Conservation (phyloP, 2,329 filamentous ascomycete genomes). For the Colletotrichum sp. region DNA sequence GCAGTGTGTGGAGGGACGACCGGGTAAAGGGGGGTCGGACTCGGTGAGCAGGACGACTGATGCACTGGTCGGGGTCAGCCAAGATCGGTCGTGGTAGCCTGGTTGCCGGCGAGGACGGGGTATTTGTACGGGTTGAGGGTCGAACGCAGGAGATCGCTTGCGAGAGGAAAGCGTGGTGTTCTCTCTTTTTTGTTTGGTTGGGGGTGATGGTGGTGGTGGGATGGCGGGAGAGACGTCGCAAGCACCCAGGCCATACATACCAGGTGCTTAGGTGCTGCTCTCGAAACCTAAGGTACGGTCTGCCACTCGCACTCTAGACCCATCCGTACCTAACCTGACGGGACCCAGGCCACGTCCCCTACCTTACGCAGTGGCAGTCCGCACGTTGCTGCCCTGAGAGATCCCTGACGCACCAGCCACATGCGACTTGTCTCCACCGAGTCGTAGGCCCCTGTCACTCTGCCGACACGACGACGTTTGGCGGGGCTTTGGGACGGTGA, state of each 20-base stretch:
- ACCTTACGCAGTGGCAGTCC: not conserved
- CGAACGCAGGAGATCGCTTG: not conserved
- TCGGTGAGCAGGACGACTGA: not conserved
- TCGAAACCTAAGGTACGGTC: not conserved
- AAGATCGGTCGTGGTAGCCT: not conserved
- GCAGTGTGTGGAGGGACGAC: slow-evolving; percentile 10
- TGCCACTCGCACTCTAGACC: too few species aligned
- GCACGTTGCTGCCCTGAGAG: slow-evolving; percentile 4
- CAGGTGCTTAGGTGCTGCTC: not conserved
- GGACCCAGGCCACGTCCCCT: not conserved
- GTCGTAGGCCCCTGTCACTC: slow-evolving; percentile 13
- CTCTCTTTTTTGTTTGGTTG: not conserved
- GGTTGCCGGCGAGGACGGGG: not conserved
- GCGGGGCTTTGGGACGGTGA: slow-evolving; percentile 6
- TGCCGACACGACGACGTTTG: slow-evolving; percentile 6
- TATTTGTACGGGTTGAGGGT: not conserved
- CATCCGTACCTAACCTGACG: not conserved
- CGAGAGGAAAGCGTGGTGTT: not conserved
- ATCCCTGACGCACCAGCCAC: slow-evolving; percentile 21
- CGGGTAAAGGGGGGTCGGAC: slow-evolving; percentile 3
- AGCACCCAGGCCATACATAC: not conserved
- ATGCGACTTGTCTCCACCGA: not conserved
- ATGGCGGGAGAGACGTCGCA: slow-evolving; percentile 16
- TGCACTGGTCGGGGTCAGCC: not conserved
- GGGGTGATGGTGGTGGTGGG: not conserved